phyloP scores from a whole-genome alignment of 805 yeast genomes.

The Candida manassasensis region DNA sequence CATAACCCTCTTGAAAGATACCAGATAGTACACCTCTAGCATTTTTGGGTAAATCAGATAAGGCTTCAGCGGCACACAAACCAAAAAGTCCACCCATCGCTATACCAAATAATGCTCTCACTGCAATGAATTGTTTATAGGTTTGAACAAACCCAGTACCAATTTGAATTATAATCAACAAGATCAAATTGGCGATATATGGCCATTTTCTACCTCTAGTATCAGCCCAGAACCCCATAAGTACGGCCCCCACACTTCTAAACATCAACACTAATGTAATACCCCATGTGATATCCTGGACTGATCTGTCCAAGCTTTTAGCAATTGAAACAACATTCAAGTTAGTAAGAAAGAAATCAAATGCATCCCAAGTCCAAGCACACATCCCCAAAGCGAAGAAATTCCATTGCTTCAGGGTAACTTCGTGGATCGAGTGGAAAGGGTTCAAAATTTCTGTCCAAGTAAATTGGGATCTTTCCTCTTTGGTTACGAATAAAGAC shows the following conservation, averaged over 20 bases:
- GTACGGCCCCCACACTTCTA: conserved; percentile 64
- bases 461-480: conserved; percentile 29
- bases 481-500: conserved; percentile 43
- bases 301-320: conserved; percentile 34
- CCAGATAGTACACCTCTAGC: conserved; percentile 65
- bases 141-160: conserved; percentile 65
- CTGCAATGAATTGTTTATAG: conserved; percentile 52
- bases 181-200: conserved; percentile 31
- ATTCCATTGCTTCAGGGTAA: conserved; percentile 46
- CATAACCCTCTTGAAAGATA: conserved; percentile 52
- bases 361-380: conserved; percentile 71
- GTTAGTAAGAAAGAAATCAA: conserved; percentile 63
- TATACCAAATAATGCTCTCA: conserved; percentile 62
- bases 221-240: conserved; percentile 52
- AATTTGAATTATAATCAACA: conserved; percentile 49
- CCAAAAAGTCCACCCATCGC: conserved; percentile 74
- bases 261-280: conserved; percentile 66
- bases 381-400: conserved; percentile 54
- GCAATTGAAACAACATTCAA: conserved; percentile 51
- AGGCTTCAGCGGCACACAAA: conserved; percentile 59
- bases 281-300: conserved; percentile 62
- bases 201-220: conserved; percentile 5
- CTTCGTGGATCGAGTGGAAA: conserved; percentile 32
- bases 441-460: conserved; percentile 44
- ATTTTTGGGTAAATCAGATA: conserved; percentile 57